phyloP scores from a whole-genome alignment of 1,284 basidiomycete species.

The Puccinia novopanici region DNA sequence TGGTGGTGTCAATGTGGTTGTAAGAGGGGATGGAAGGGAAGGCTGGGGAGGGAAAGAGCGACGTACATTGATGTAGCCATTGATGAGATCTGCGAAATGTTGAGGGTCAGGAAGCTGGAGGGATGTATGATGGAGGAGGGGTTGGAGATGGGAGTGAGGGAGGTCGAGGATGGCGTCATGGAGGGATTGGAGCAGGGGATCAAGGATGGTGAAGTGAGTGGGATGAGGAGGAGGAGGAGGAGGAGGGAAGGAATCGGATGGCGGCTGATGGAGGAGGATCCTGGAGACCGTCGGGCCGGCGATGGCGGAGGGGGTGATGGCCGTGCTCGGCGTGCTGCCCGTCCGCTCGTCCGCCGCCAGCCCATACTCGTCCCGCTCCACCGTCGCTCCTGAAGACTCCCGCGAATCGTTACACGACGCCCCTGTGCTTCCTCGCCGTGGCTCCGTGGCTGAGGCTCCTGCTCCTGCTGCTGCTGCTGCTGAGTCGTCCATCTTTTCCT shows the following conservation, averaged over 20 bases:
- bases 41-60: neutral
- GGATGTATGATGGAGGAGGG: neutral
- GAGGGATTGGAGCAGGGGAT: neutral
- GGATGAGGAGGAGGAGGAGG: neutral
- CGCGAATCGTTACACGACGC: no score
- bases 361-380: slow-evolving; percentile 1
- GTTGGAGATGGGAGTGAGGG: neutral
- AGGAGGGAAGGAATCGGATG: no score
- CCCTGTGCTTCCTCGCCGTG: neutral
- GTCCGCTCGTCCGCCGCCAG: neutral
- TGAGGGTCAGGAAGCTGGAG: neutral
- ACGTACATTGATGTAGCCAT: slow-evolving; percentile 1
- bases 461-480: neutral
- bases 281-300: neutral
- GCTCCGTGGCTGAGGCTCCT: neutral
- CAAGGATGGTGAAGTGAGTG: neutral
- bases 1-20: neutral
- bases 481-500: no score
- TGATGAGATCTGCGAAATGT: neutral
- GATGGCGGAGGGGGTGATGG: neutral
- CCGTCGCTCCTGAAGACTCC: neutral
- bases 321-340: neutral
- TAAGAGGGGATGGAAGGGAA: neutral
- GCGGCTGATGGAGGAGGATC: no score
- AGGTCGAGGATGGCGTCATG: slow-evolving; percentile 1